These are phyloP conservation scores for Aleurites moluccanus DNA, from an alignment of 441 rosid species.

Conservation along the genomic window DNA sequence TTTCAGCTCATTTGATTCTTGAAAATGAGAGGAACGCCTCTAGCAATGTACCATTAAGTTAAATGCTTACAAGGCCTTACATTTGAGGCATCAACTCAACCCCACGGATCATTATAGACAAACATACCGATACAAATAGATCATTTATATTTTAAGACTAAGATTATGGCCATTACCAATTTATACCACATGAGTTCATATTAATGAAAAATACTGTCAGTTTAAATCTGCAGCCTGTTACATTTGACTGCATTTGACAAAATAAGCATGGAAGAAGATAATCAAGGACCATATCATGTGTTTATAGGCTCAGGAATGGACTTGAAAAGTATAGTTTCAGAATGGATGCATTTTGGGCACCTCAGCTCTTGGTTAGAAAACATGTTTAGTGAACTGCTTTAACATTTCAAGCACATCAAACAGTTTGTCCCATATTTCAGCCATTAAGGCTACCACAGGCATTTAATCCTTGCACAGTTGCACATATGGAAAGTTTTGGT, in stretches of 20 bases:
- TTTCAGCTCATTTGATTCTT: background rate
- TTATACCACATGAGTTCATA: background rate
- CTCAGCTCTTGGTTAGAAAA: background rate
- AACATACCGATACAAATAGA: background rate
- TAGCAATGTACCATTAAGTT: background rate
- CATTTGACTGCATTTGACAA: background rate
- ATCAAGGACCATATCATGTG: background rate
- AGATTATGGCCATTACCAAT: background rate
- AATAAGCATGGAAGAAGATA: background rate
- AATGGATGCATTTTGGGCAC: background rate
- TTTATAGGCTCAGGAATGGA: background rate
- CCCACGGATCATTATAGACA: background rate
- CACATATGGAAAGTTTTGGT: background rate
- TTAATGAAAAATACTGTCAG: background rate
- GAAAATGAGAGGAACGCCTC: background rate
- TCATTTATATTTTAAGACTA: background rate
- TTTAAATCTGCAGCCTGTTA: background rate
- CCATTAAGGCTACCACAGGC: background rate
- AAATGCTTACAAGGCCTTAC: background rate
- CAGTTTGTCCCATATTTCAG: background rate
- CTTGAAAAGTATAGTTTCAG: background rate
- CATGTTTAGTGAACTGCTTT: background rate
- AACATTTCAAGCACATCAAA: background rate
- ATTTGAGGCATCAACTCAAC: background rate
- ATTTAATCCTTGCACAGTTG: background rate